Conservation (phyloP, 768 basidiomycete genomes). For the Lactarius psammicola region DNA sequence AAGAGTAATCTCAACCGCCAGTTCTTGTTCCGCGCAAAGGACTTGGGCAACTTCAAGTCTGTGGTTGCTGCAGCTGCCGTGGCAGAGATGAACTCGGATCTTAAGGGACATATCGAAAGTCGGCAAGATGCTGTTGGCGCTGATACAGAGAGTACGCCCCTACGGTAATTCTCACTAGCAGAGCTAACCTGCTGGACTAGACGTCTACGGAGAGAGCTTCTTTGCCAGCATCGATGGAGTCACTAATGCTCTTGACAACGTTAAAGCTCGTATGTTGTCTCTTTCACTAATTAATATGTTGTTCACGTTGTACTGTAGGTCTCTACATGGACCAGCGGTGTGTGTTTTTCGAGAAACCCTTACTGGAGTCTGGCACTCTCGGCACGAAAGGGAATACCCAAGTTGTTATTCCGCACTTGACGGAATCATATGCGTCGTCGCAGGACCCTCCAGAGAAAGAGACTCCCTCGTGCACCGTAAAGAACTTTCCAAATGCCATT, state of each 20-base stretch:
- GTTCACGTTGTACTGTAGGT: slow-evolving; percentile 45
- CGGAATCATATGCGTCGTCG: slow-evolving; percentile 95
- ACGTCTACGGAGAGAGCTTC: slow-evolving; percentile 84
- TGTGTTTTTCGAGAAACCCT: slow-evolving; percentile 92
- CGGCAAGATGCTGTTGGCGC: slow-evolving; percentile 94
- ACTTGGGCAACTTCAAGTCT: slow-evolving; percentile 95
- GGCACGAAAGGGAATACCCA: slow-evolving; percentile 98
- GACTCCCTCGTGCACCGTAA: slow-evolving; percentile 94
- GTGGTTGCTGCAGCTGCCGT: slow-evolving; percentile 92
- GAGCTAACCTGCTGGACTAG: slow-evolving; percentile 43
- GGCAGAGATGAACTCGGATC: slow-evolving; percentile 91
- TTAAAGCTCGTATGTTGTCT: slow-evolving; percentile 77
- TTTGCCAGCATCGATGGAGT: slow-evolving; percentile 88
- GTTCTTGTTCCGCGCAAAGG: slow-evolving; percentile 95
- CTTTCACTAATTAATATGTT: slow-evolving; percentile 2
- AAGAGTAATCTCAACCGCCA: slow-evolving; percentile 98
- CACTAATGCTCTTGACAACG: slow-evolving; percentile 96
- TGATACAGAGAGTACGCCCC: slow-evolving; percentile 80
- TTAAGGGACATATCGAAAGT: slow-evolving; percentile 79
- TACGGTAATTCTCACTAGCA: background rate
- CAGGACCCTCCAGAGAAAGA: slow-evolving; percentile 99
- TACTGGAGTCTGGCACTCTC: slow-evolving; percentile 95
- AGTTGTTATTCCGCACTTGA: slow-evolving; percentile 89
- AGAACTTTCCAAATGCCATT: slow-evolving; percentile 98
- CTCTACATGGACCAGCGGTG: slow-evolving; percentile 99